Evolutionary conservation across 78 protist species (phyloP), one percentile per base, ranked within the genome.

Genomic region (Andalucia godoyi): DNA sequence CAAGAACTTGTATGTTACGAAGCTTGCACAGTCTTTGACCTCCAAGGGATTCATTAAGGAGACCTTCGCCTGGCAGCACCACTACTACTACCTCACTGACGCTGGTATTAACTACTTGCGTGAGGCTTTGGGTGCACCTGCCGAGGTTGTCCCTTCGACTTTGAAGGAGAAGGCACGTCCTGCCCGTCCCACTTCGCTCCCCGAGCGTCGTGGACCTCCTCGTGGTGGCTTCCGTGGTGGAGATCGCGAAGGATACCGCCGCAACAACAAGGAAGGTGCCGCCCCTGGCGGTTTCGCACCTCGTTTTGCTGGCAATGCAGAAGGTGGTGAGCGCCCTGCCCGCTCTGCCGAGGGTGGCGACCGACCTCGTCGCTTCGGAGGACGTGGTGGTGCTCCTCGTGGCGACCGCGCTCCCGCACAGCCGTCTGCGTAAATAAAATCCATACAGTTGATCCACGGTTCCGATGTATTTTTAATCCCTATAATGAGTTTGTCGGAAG

Each of bases 41-140:
- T 80, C 92, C n/a, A 67, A 71, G 41, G 85, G 75, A 33, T 76
- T 57, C 34, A 93, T 93, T 34, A 45, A 54, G 21, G 88, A 85
- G 84, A 51, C 54, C 42, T 93, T 82, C 86, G 80, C 88, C 72
- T 93, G 94, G 95, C 78, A 80, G 63, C 75, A 83, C 73, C 86
- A 66, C 83, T 90, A 90, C 88, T 86, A 76, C 82, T 77, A 54
- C 86, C 78, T 93, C 64, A 88, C 80, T 68, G 77, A 89, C 66
- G 86, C 76, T 61, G 97, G 97, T 76, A 63, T 93, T 70, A 71
- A 85, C 62, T 87, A 86, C 77, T 66, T 93, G 59, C 78, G 95
- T 29, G 78, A 72, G 55, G 81, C 54, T 80, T 94, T 93, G 60
- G 83, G 85, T 81, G 59, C 89, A 32, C 91, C 94, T 45, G 87